phyloP scores from a whole-genome alignment of 2,329 filamentous ascomycete genomes.

The Grosmannia clavigera region DNA sequence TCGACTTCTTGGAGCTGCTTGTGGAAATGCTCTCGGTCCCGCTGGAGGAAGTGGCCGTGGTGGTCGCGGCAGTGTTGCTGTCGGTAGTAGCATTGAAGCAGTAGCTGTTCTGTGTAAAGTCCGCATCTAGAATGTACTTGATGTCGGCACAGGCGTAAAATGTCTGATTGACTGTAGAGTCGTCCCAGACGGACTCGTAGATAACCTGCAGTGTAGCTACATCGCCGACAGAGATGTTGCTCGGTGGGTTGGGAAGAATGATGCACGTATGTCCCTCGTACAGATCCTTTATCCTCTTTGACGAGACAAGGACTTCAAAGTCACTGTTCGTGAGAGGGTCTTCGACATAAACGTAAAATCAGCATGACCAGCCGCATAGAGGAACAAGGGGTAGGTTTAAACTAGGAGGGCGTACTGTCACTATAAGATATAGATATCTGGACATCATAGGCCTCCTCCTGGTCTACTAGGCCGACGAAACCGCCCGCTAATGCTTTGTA shows the following conservation, averaged over 20 bases:
- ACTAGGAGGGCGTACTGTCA: constrained; percentile 22
- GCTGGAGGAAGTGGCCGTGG: neutral
- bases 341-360: neutral
- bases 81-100: constrained; percentile 24
- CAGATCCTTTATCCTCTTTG: constrained; percentile 16
- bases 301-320: constrained; percentile 18
- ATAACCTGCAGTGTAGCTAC: constrained; percentile 23
- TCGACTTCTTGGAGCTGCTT: neutral
- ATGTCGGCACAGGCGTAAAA: constrained; percentile 26
- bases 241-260: constrained; percentile 16
- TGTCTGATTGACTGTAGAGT: constrained; percentile 16
- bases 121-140: constrained; percentile 9
- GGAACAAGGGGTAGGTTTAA: neutral
- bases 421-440: constrained; percentile 15
- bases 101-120: constrained; percentile 18
- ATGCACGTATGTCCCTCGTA: constrained; percentile 24
- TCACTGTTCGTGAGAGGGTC: constrained; percentile 19
- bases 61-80: constrained; percentile 3
- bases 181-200: constrained; percentile 19
- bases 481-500: constrained; percentile 3
- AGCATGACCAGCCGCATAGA: too few relatives aligned
- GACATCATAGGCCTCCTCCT: constrained; percentile 7
- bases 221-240: constrained; percentile 16
- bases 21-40: neutral
- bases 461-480: constrained; percentile 7